Evolutionary conservation across 805 yeast species (phyloP).

Genomic region (Wickerhamiella sergipiensis): DNA sequence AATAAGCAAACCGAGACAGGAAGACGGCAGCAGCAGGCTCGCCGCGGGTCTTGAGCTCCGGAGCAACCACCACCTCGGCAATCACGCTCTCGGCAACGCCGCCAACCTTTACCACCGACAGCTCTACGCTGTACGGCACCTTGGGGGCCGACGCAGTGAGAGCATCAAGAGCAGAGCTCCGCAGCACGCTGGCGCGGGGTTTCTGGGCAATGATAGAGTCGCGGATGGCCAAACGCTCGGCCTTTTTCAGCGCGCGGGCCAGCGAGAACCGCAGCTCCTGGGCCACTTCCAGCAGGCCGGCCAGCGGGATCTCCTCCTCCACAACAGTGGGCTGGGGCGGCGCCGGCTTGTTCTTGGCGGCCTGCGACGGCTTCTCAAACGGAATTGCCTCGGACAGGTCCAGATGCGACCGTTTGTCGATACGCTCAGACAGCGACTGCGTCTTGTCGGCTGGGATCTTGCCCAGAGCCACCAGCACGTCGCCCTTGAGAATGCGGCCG

Average conservation of each 20-base stretch:
- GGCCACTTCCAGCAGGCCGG: conserved; percentile 13
- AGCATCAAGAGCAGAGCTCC: conserved; percentile 49
- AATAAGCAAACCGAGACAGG: conserved; percentile 20
- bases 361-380: conserved; percentile 14
- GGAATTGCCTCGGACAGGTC: conserved; percentile 51
- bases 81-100: not conserved
- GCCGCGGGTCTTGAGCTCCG: conserved; percentile 15
- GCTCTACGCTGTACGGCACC: conserved; percentile 29
- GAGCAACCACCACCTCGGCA: not conserved
- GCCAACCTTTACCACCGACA: not conserved
- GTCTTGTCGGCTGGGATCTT: conserved; percentile 46
- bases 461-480: conserved; percentile 75
- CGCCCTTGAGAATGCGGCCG: conserved; percentile 87
- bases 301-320: conserved; percentile 11
- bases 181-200: conserved; percentile 28
- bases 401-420: conserved; percentile 44
- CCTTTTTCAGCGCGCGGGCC: conserved; percentile 28
- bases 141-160: conserved; percentile 31
- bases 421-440: conserved; percentile 37
- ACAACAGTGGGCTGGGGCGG: conserved; percentile 15
- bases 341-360: conserved; percentile 13
- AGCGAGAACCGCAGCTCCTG: conserved; percentile 21
- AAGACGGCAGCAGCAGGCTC: conserved; percentile 33
- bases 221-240: conserved; percentile 32
- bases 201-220: conserved; percentile 29